Base-by-base conservation (phyloP, 805 yeast species). In the Saturnispora saitoi region DNA sequence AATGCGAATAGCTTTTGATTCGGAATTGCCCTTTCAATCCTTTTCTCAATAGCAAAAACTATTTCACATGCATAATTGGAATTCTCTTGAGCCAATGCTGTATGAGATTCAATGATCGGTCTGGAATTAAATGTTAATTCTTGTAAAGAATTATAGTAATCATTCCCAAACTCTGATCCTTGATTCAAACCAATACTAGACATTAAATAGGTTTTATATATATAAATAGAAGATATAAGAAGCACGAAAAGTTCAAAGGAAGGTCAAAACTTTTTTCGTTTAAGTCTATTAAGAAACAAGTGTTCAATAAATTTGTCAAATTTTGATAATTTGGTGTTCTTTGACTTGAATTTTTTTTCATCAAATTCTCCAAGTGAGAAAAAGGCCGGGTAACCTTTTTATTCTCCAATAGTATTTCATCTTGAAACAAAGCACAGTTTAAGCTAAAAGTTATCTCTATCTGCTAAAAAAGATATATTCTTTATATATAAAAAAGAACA, bases 91-190 rank as follows among this genome's bases (percentile, higher is more conserved):
- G 99, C 98, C 47, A 89, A 77, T 37, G 78, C 73, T 8, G 98
- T 93, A 58, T 90, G 72, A 40, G 80, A 84, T 36, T 86, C 83
- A 51, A 93, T 93, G 48, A 90, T 86, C 10, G 97, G 97, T 51
- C 88, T 74, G 7, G 96, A 87, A 64, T 89, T 90, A 68, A 84
- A 83, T 4, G 95, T 87, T 51, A 93, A 71, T 50, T 86, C 93
- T 31, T 75, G 75, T 38, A 91, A 70, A 30, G 89, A 80, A 54
- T 76, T 76, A 38, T 76, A 75, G 64, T 83, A 91, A 64, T 90
- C 96, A 51, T 76, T 69, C 42, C 77, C 71, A 53, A 60, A 65
- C 59, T 55, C 59, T 19, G 51, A 50, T 15, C 55, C 57, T 3
- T 56, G 34, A 34, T 46, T 40, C 22, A 29, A 32, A 41, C 38